Evolutionary conservation across 2,329 filamentous ascomycete species (phyloP).

Genomic region (Magnaporthiopsis incrustans): DNA sequence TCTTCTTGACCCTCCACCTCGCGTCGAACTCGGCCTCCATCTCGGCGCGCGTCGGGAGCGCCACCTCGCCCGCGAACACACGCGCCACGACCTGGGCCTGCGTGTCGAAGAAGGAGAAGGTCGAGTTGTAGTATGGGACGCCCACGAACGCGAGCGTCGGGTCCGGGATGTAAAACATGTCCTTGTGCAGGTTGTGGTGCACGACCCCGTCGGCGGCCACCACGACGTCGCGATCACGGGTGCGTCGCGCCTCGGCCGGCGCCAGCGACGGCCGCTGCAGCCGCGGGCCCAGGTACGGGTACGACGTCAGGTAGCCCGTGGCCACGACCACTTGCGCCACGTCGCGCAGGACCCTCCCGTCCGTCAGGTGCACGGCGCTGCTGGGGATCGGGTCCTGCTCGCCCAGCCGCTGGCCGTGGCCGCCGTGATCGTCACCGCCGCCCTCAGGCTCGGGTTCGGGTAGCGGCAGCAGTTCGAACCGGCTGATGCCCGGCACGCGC

Average conservation of each 20-base stretch:
- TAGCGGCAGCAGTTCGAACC: constrained; percentile 25
- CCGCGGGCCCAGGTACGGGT: constrained; percentile 47
- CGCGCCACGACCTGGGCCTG: constrained; percentile 55
- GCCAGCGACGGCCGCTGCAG: constrained; percentile 28
- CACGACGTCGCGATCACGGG: constrained; percentile 42
- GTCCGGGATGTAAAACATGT: constrained; percentile 64
- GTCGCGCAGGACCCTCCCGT: constrained; percentile 41
- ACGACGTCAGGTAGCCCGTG: constrained; percentile 61
- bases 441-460: too few relatives aligned
- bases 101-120: constrained; percentile 63
- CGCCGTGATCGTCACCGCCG: too few relatives aligned
- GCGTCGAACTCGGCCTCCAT: constrained; percentile 30
- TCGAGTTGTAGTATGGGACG: constrained; percentile 57
- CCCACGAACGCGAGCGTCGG: constrained; percentile 57
- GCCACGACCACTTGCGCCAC: constrained; percentile 57
- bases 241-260: constrained; percentile 29
- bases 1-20: neutral
- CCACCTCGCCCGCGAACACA: constrained; percentile 42
- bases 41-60: constrained; percentile 33
- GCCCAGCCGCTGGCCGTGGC: neutral
- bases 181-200: constrained; percentile 59
- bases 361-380: constrained; percentile 14
- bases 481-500: constrained; percentile 42
- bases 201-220: constrained; percentile 55
- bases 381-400: neutral